These are phyloP conservation scores for Chlorella sorokiniana DNA, from an alignment of 139 green algal species.

Conservation along the genomic window DNA sequence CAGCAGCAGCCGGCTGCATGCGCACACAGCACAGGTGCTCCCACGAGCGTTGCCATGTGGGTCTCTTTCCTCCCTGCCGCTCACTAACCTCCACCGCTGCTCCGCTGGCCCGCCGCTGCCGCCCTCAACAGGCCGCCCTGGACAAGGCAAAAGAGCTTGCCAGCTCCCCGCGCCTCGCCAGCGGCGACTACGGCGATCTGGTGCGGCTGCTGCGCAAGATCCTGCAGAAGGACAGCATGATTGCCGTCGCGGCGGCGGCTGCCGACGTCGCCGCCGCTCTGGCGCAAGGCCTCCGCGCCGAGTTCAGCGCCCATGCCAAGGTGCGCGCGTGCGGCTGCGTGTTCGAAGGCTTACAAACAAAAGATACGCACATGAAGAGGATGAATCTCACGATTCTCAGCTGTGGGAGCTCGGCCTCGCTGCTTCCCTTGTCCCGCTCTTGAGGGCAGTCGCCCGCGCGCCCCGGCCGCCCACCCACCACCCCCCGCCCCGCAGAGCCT, in stretches of 20 bases:
- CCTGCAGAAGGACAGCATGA: conserved; percentile 87
- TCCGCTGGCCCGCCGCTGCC: neutral
- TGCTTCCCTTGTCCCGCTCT: neutral
- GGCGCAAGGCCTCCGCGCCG: conserved; percentile 62
- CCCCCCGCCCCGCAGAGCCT: conserved; percentile 5
- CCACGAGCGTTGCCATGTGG: too few relatives aligned
- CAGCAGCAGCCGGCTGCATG: too few relatives aligned
- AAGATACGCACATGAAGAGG: neutral
- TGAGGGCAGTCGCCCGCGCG: neutral
- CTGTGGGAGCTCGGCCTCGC: too few relatives aligned
- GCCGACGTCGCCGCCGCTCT: conserved; percentile 28
- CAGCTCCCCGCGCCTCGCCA: conserved; percentile 33
- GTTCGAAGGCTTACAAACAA: too few relatives aligned
- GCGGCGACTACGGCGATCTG: conserved; percentile 42
- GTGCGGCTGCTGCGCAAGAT: conserved; percentile 80
- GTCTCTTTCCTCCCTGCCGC: too few relatives aligned
- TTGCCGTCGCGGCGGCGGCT: conserved; percentile 76
- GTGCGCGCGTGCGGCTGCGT: conserved; percentile 20
- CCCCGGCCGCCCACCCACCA: neutral
- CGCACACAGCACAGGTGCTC: too few relatives aligned
- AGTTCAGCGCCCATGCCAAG: conserved; percentile 62
- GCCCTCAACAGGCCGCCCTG: conserved; percentile 18
- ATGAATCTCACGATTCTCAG: too few relatives aligned
- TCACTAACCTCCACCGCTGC: too few relatives aligned
- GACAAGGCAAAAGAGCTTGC: conserved; percentile 39